A percentile compares a stretch with the other conserved stretches of the same genome.
phyloP scores from a whole-genome alignment of 192 early-diverging fungal genomes.

The Mortierella claussenii region DNA sequence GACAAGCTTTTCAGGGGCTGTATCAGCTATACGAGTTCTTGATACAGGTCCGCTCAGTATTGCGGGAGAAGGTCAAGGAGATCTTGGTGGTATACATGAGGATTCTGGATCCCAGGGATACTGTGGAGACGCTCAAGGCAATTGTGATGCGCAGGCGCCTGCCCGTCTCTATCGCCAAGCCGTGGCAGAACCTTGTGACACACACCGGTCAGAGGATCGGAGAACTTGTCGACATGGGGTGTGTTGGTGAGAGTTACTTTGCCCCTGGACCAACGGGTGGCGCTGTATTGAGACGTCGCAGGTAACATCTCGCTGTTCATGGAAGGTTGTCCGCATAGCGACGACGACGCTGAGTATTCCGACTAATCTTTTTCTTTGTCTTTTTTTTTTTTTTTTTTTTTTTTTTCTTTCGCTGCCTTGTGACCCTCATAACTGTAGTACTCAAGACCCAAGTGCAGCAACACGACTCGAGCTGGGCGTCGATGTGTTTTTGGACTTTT shows the following conservation, averaged over 20 bases:
- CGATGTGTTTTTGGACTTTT: slow-evolving; percentile 72
- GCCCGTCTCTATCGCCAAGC: slow-evolving; percentile 14
- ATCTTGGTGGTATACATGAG: slow-evolving; percentile 61
- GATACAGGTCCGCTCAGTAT: slow-evolving; percentile 46
- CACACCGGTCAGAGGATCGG: slow-evolving; percentile 8
- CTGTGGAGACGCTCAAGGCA: slow-evolving; percentile 50
- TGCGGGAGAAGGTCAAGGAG: slow-evolving; percentile 58
- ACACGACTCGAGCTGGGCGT: slow-evolving; percentile 65
- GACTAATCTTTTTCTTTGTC: background rate
- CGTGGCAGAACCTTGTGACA: slow-evolving; percentile 22
- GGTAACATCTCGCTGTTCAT: too few relatives aligned
- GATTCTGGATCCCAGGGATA: slow-evolving; percentile 51
- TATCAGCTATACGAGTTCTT: slow-evolving; percentile 69
- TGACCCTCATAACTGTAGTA: too few relatives aligned
- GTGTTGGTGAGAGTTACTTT: slow-evolving; percentile 63
- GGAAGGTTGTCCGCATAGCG: too few relatives aligned
- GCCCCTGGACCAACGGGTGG: slow-evolving; percentile 62
- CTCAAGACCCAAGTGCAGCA: slow-evolving; percentile 18
- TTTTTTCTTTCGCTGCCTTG: background rate
- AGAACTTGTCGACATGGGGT: slow-evolving; percentile 50
- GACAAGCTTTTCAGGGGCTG: slow-evolving; percentile 60
- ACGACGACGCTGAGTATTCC: slow-evolving; percentile 14
- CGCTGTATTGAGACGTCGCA: slow-evolving; percentile 57
- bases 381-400: slow-evolving; percentile 8
- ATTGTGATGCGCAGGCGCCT: slow-evolving; percentile 59